A percentile compares a stretch with the other conserved stretches of the same genome.
phyloP scores from a whole-genome alignment of 805 yeast genomes.

The Candida oleophila region DNA sequence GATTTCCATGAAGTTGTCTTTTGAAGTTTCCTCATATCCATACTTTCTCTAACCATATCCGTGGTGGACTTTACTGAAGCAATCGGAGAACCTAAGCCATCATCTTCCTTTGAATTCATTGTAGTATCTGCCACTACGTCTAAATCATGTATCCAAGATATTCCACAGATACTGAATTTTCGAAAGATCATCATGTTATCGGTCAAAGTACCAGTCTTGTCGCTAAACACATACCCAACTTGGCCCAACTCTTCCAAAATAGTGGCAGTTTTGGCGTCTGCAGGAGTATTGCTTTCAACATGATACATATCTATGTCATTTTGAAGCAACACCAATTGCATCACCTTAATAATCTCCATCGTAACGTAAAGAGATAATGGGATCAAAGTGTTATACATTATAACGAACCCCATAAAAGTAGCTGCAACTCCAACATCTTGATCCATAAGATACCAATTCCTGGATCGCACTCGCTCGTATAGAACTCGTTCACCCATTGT shows the following conservation, averaged over 20 bases:
- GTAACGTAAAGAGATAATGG: conserved; percentile 94
- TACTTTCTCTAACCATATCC: conserved; percentile 31
- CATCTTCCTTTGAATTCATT: neutral
- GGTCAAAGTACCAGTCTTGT: conserved; percentile 95
- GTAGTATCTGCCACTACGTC: conserved; percentile 36
- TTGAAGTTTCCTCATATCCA: conserved; percentile 24
- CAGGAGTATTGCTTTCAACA: conserved; percentile 78
- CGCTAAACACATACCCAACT: conserved; percentile 91
- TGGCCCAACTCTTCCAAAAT: conserved; percentile 96
- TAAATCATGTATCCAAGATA: conserved; percentile 82
- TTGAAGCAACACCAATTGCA: conserved; percentile 79
- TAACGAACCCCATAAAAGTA: conserved; percentile 91
- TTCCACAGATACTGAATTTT: conserved; percentile 83
- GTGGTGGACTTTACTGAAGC: conserved; percentile 17
- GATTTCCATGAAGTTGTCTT: conserved; percentile 44
- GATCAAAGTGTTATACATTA: conserved; percentile 95
- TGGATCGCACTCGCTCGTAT: conserved; percentile 39
- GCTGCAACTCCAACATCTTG: conserved; percentile 84
- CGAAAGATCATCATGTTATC: conserved; percentile 93
- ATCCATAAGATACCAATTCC: conserved; percentile 69
- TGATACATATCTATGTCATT: conserved; percentile 96
- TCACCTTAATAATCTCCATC: conserved; percentile 90
- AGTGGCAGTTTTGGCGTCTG: conserved; percentile 93
- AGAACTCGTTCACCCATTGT: conserved; percentile 71
- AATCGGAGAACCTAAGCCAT: conserved; percentile 5